Conservation (phyloP, 2,329 filamentous ascomycete genomes). For the Sclerotinia glacialis region DNA sequence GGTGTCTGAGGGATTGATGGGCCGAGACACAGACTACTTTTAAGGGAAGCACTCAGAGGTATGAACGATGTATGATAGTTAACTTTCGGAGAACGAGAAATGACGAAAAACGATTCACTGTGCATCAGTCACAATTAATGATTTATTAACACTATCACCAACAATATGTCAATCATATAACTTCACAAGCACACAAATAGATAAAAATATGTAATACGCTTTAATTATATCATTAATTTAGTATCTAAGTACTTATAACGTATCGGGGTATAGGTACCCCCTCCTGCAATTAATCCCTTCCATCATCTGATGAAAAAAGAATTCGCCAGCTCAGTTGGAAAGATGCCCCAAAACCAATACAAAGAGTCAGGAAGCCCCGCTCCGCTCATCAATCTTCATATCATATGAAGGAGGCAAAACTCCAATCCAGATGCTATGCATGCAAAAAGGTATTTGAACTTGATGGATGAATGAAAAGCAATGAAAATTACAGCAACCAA, state of each 20-base stretch:
- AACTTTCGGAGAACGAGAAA: too few relatives aligned
- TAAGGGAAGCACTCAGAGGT: background rate
- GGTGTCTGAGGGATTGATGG: background rate
- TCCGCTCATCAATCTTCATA: slow-evolving; percentile 10
- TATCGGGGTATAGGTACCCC: background rate
- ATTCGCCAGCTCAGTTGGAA: background rate
- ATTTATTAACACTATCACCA: too few relatives aligned
- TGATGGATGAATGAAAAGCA: slow-evolving; percentile 1
- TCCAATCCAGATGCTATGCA: slow-evolving; percentile 15
- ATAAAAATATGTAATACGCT: background rate
- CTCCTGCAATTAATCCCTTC: background rate
- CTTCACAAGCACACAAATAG: background rate
- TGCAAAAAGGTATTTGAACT: slow-evolving; percentile 19
- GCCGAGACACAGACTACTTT: too few relatives aligned
- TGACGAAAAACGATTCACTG: too few relatives aligned
- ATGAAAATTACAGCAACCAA: slow-evolving; percentile 10
- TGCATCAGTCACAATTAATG: too few relatives aligned
- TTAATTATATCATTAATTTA: background rate
- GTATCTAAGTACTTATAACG: background rate
- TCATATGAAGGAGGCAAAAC: slow-evolving; percentile 5
- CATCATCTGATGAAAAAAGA: background rate
- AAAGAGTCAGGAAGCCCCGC: background rate
- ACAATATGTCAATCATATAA: background rate
- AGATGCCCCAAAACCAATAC: background rate
- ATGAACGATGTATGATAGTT: background rate